Evolutionary conservation across 1,139 yeast species (phyloP), one percentile per base, ranked within the genome.

Genomic region (Diutina siamensis): DNA sequence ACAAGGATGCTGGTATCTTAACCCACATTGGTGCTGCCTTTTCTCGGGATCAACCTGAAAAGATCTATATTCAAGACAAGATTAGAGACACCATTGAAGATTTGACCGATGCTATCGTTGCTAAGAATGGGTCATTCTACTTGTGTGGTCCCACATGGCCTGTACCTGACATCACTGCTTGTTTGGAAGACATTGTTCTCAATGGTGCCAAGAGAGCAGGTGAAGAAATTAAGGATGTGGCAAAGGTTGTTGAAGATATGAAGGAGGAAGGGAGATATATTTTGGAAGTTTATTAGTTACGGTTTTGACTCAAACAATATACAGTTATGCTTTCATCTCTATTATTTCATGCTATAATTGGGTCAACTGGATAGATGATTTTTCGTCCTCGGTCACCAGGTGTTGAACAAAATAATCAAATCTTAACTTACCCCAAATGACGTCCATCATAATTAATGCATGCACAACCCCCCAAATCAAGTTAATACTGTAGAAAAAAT

Each of bases 141-240:
- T 74, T 92, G 60, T 92, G 98, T 79, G 98, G 98, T 52, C 97
- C 97, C 42, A 92, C 97, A 1, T 92, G 98, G 98, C 98, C 98
- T 27, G 97, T 92, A 56, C 97, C 97, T 17, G 97, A 89, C 63
- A 85, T 92, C 56, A 86, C 96, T 49, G 86, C 83, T 45, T 94
- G 95, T 55, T 71, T 92, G 54, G 85, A 83, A 58, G 95, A 86
- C 54, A 84, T 92, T 56, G 74, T 88, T 46, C 62, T 63, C 19
- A 75, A 77, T 46, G 95, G 86, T 51, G 95, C 95, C 34, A 69
- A 68, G 47, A 71, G 69, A 54, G 73, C 71, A 47, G 94, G 92
- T 48, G 73, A 72, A 49, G 77, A 71, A 53, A 69, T 88, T 50
- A 64, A 66, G 55, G 94, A 89, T 57, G 74, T 83, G 50, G 78